Percentiles rank a stretch among this genome's conserved stretches.
These are phyloP conservation scores for Thymus quinquecostatus DNA, from an alignment of 257 asterid species.

Conservation along the genomic window DNA sequence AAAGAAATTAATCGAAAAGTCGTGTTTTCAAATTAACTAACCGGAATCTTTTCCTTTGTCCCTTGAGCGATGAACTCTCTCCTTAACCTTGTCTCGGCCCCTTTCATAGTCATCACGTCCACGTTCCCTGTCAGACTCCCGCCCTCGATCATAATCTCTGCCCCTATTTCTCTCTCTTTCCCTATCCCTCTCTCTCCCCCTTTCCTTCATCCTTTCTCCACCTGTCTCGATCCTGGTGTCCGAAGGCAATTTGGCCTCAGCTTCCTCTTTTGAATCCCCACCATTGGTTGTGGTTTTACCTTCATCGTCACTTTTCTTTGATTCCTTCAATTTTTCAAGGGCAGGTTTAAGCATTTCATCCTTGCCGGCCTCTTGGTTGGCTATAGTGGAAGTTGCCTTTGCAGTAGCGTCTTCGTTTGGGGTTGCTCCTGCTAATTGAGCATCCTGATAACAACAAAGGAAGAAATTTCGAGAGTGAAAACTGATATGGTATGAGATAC, in stretches of 20 bases:
- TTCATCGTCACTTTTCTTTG: slow-evolving; percentile 65
- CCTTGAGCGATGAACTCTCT: slow-evolving; percentile 71
- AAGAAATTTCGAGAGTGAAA: neutral
- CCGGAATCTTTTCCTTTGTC: slow-evolving; percentile 75
- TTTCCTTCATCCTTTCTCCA: slow-evolving; percentile 66
- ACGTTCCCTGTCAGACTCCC: slow-evolving; percentile 74
- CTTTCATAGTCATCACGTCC: slow-evolving; percentile 68
- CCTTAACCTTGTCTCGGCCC: slow-evolving; percentile 70
- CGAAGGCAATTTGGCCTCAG: slow-evolving; percentile 43
- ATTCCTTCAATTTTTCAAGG: slow-evolving; percentile 61
- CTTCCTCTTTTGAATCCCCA: slow-evolving; percentile 64
- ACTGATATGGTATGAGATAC: slow-evolving; percentile 7
- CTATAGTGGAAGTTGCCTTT: slow-evolving; percentile 43
- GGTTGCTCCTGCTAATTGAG: slow-evolving; percentile 40
- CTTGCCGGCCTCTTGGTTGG: slow-evolving; percentile 56
- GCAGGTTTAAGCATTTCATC: slow-evolving; percentile 52
- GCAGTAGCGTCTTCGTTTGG: slow-evolving; percentile 52
- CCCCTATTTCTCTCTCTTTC: slow-evolving; percentile 54
- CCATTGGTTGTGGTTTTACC: slow-evolving; percentile 46
- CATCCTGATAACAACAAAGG: slow-evolving; percentile 52
- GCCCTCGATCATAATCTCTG: slow-evolving; percentile 69
- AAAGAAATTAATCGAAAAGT: too few relatives aligned
- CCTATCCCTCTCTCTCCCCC: slow-evolving; percentile 55
- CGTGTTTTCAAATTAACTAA: slow-evolving; percentile 20
- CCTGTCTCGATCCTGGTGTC: slow-evolving; percentile 63